Base-by-base conservation (phyloP, 768 basidiomycete species). In the Amanita rubescens region DNA sequence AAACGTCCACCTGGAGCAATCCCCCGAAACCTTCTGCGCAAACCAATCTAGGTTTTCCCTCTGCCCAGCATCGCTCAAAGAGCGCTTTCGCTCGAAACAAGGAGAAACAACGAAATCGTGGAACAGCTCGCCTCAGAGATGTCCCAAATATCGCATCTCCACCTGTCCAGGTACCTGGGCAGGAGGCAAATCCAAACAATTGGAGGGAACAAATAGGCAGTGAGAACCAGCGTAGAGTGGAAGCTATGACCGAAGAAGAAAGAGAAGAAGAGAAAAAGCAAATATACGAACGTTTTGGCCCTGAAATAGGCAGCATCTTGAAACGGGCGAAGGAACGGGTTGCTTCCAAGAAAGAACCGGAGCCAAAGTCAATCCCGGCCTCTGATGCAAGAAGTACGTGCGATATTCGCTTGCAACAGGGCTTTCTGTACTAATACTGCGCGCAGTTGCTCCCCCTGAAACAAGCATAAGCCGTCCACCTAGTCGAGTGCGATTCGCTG, bases 401-500 rank as follows among this genome's bases (percentile, higher is more conserved):
- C 22, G 17, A 30, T 30, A 15, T 11, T 41, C n/a, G n/a, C n/a
- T 32, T 39, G 14, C 38, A 15, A 32, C 20, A n/a, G 6, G 7
- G 3, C 8, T 30, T 37, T 15, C 17, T 22, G 12, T 35, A 3
- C 37, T 25, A 15, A 24, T 27, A 38, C 50, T 24, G 52, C 8
- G 51, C 63, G 60, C 57, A 61, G 62, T 58, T 57, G 74, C 70
- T 5, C 69, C 76, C 19, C 74, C 81, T 5, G 75, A 80, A 9
- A 61, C 73, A 6, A 69, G 72, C 52, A 75, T 67, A 52, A 81
- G 80, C 12, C 81, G 85, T 11, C 84, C 86, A 12, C 77, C 83
- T 2, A 79, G 66, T 75, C 81, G 67, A 66, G 75, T 91, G 27
- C 82, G 90, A 15, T 93, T 93, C 60, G 86, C 88, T 30, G 83